A percentile compares a stretch with the other conserved stretches of the same genome.
phyloP scores from a whole-genome alignment of 768 basidiomycete genomes.

The Paxillus ammoniavirescens region DNA sequence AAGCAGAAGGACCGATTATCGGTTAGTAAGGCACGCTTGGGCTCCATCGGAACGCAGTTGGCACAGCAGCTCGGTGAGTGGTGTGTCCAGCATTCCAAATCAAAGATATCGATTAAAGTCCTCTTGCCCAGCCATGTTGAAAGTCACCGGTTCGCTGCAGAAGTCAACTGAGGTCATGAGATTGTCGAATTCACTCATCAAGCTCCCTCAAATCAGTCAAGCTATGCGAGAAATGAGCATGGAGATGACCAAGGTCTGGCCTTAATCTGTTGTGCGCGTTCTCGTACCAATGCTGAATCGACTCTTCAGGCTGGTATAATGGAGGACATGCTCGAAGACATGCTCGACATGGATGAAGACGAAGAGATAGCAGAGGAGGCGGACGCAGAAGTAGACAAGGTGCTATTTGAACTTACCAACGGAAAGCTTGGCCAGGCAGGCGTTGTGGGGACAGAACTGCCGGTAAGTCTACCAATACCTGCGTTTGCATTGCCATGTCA shows the following conservation, averaged over 20 bases:
- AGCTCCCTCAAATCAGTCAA: constrained; percentile 87
- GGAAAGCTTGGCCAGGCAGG: constrained; percentile 92
- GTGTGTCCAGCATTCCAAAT: not conserved
- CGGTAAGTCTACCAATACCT: constrained; percentile 50
- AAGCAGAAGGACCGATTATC: constrained; percentile 93
- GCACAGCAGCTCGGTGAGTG: constrained; percentile 86
- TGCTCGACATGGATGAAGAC: constrained; percentile 87
- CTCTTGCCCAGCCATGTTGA: constrained; percentile 72
- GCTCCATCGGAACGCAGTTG: constrained; percentile 87
- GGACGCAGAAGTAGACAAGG: constrained; percentile 95
- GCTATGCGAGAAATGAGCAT: constrained; percentile 98
- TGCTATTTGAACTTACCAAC: constrained; percentile 91
- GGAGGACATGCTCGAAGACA: constrained; percentile 98
- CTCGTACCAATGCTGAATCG: constrained; percentile 4
- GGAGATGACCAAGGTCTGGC: constrained; percentile 95
- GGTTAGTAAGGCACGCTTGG: constrained; percentile 89
- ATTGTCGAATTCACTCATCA: constrained; percentile 88
- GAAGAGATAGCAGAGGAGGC: constrained; percentile 96
- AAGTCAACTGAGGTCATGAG: constrained; percentile 99
- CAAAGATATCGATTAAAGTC: not conserved
- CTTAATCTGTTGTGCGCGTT: not conserved
- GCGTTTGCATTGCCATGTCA: constrained; percentile 4
- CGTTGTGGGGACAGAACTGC: constrained; percentile 65
- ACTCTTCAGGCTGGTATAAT: constrained; percentile 85
- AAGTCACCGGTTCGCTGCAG: constrained; percentile 96